Conservation (phyloP, 805 yeast genomes). For the Candida sithepensis region DNA sequence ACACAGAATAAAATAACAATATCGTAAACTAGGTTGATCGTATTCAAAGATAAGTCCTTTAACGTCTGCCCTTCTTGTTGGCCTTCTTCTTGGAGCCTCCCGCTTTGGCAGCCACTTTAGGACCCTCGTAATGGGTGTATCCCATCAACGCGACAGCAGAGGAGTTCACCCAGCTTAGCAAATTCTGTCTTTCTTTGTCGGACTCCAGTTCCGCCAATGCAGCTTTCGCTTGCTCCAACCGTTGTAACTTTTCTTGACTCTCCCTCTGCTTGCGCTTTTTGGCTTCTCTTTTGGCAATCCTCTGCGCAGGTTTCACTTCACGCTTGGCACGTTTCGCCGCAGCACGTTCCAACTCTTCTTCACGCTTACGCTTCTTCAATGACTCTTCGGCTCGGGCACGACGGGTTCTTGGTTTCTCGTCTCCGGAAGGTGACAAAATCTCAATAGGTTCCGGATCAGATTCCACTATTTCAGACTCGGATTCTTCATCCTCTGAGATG, state of each 20-base stretch:
- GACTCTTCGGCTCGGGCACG: constrained; percentile 30
- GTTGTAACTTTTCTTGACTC: constrained; percentile 29
- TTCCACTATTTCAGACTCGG: constrained; percentile 11
- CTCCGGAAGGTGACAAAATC: constrained; percentile 3
- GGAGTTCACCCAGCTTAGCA: constrained; percentile 61
- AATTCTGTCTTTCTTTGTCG: constrained; percentile 42
- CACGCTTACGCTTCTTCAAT: constrained; percentile 28
- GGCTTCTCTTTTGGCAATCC: constrained; percentile 35
- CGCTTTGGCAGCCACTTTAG: constrained; percentile 15
- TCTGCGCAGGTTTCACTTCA: constrained; percentile 31
- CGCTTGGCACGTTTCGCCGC: constrained; percentile 31
- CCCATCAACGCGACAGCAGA: constrained; percentile 51
- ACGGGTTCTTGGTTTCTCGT: constrained; percentile 31
- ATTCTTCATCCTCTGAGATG: constrained; percentile 32
- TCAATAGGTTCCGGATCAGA: constrained; percentile 10
- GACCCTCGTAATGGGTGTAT: constrained; percentile 54
- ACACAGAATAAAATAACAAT: not conserved
- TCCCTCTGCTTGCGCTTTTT: constrained; percentile 31
- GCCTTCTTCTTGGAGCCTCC: constrained; percentile 14
- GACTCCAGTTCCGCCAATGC: constrained; percentile 32
- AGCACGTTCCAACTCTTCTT: constrained; percentile 21
- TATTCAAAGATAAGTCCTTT: too few species aligned
- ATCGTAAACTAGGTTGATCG: too few species aligned
- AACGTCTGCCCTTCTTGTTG: constrained; percentile 12
- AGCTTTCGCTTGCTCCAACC: constrained; percentile 22